A percentile compares a stretch with the other conserved stretches of the same genome.
phyloP scores from a whole-genome alignment of 23 red algal species.

The Gracilaria caudata region DNA sequence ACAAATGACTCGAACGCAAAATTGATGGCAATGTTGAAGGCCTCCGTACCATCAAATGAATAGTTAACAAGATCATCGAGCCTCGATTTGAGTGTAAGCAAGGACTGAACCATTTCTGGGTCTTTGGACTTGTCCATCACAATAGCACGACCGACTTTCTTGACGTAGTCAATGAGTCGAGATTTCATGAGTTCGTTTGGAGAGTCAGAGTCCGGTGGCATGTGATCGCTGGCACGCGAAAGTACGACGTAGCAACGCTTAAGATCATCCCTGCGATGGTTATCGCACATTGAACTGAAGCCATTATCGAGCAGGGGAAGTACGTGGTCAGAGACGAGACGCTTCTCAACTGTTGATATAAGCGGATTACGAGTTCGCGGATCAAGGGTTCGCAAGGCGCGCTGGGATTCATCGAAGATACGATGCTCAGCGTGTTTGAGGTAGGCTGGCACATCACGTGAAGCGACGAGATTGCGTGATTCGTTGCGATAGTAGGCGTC shows the following conservation, averaged over 20 bases:
- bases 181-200: constrained; percentile 70
- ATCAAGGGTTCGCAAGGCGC: constrained; percentile 58
- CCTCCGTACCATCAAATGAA: constrained; percentile 77
- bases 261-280: constrained; percentile 73
- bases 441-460: constrained; percentile 64
- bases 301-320: constrained; percentile 71
- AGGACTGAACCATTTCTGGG: constrained; percentile 80
- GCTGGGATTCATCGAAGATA: constrained; percentile 64
- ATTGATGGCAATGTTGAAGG: constrained; percentile 67
- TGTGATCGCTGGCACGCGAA: constrained; percentile 62
- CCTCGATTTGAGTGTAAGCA: constrained; percentile 72
- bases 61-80: constrained; percentile 69
- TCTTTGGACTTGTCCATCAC: constrained; percentile 84
- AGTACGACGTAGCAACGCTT: constrained; percentile 68
- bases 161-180: constrained; percentile 73
- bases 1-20: constrained; percentile 93
- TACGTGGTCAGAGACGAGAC: constrained; percentile 66
- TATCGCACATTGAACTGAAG: constrained; percentile 85
- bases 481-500: constrained; percentile 78
- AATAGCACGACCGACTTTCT: constrained; percentile 74
- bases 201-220: constrained; percentile 33
- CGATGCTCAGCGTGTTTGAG: constrained; percentile 81
- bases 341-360: constrained; percentile 73
- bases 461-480: constrained; percentile 31
- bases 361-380: constrained; percentile 67